phyloP scores from a whole-genome alignment of 225 moss, liverwort and hornwort species.

The Takakia lepidozioides region DNA sequence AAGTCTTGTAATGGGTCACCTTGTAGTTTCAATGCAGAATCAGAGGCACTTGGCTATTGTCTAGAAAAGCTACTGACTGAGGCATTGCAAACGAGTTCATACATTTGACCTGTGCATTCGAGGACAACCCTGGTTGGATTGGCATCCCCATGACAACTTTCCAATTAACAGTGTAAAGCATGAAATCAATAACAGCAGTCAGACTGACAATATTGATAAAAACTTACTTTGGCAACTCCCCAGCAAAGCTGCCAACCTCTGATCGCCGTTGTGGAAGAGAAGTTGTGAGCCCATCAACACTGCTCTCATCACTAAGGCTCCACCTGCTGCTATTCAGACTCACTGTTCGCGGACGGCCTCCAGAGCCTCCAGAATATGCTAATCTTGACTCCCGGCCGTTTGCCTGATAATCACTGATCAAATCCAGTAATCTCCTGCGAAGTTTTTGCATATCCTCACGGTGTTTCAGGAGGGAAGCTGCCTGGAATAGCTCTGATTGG shows the following conservation, averaged over 20 bases:
- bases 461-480: conserved; percentile 48
- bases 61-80: too few relatives aligned
- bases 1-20: too few relatives aligned
- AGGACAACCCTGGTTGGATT: too few relatives aligned
- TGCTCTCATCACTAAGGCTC: conserved; percentile 26
- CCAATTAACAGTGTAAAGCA: not conserved
- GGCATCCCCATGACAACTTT: too few relatives aligned
- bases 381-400: conserved; percentile 49
- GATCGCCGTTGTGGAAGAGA: not conserved
- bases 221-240: conserved; percentile 13
- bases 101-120: too few relatives aligned
- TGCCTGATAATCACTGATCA: conserved; percentile 76
- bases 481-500: conserved; percentile 58
- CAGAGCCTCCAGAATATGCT: conserved; percentile 43
- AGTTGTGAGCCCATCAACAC: conserved; percentile 14
- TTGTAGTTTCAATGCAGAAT: too few relatives aligned
- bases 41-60: too few relatives aligned
- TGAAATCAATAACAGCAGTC: not conserved
- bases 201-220: not conserved
- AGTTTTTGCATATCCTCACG: conserved; percentile 72
- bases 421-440: conserved; percentile 58
- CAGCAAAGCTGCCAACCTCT: conserved; percentile 17
- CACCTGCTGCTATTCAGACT: conserved; percentile 26
- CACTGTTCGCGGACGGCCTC: conserved; percentile 17
- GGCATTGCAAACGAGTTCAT: too few relatives aligned